Percentiles rank a stretch among this genome's conserved stretches.
Conservation (phyloP, 2,329 filamentous ascomycete genomes). For the Aspergillus sp. region DNA sequence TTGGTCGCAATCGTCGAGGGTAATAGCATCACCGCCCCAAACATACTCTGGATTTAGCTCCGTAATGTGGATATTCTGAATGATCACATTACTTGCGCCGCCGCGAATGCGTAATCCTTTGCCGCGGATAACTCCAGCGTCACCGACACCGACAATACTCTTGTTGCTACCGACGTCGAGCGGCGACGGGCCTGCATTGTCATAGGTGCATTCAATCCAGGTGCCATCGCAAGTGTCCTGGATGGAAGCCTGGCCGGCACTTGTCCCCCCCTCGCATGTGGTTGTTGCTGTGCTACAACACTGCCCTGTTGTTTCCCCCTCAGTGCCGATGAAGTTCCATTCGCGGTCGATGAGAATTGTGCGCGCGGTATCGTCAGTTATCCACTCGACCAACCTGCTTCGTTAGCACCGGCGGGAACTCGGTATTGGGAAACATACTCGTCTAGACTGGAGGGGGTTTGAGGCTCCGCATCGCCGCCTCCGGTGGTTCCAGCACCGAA, state of each 20-base stretch:
- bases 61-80: conserved; percentile 41
- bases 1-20: conserved; percentile 45
- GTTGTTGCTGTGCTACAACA: conserved; percentile 14
- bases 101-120: conserved; percentile 54
- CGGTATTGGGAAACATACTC: conserved; percentile 4
- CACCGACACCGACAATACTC: conserved; percentile 55
- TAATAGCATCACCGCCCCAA: conserved; percentile 61
- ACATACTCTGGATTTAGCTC: conserved; percentile 60
- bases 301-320: conserved; percentile 44
- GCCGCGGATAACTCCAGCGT: conserved; percentile 56
- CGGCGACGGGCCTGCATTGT: conserved; percentile 52
- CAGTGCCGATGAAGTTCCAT: conserved; percentile 16
- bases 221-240: conserved; percentile 10
- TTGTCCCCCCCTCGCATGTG: conserved; percentile 12
- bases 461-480: conserved; percentile 11
- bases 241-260: conserved; percentile 15
- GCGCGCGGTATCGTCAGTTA: conserved; percentile 12
- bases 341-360: conserved; percentile 13
- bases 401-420: background rate
- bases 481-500: conserved; percentile 18
- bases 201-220: conserved; percentile 38
- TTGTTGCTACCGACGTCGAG: conserved; percentile 60
- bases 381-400: conserved; percentile 8
- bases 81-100: conserved; percentile 57
- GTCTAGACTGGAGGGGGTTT: conserved; percentile 11